phyloP scores from a whole-genome alignment of 805 yeast species.

The Metschnikowia bowlesiae region DNA sequence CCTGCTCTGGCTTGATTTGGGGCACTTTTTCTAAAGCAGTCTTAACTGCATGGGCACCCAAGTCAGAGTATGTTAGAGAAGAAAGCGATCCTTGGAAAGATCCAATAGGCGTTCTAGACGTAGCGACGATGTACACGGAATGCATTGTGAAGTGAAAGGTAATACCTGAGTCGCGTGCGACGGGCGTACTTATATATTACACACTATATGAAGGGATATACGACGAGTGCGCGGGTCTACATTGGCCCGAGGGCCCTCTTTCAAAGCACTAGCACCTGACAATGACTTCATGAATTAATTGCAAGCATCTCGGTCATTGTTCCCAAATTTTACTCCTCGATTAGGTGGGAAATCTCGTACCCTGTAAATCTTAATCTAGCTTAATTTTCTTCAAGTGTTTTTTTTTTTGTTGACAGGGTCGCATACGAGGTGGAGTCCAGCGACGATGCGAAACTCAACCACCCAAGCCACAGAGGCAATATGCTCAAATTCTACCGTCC shows the following conservation, averaged over 20 bases:
- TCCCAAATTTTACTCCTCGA: too few species aligned
- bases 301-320: too few species aligned
- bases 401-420: neutral
- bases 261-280: neutral
- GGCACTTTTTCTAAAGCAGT: constrained; percentile 84
- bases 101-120: constrained; percentile 95
- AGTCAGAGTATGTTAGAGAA: constrained; percentile 71
- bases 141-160: constrained; percentile 4
- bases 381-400: too few species aligned
- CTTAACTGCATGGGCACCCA: constrained; percentile 90
- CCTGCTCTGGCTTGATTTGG: constrained; percentile 67
- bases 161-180: neutral
- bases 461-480: neutral
- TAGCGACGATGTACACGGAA: constrained; percentile 81
- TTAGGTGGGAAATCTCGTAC: too few species aligned
- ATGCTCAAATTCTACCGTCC: neutral
- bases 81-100: constrained; percentile 84
- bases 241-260: constrained; percentile 1
- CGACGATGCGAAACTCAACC: neutral
- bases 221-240: constrained; percentile 4
- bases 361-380: too few species aligned
- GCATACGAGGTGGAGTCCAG: neutral
- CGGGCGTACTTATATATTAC: constrained; percentile 1
- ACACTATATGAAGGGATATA: constrained; percentile 4
- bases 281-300: neutral